Percentiles rank a stretch among this genome's conserved stretches.
Conservation (phyloP, 805 yeast genomes). For the Candida anglica region DNA sequence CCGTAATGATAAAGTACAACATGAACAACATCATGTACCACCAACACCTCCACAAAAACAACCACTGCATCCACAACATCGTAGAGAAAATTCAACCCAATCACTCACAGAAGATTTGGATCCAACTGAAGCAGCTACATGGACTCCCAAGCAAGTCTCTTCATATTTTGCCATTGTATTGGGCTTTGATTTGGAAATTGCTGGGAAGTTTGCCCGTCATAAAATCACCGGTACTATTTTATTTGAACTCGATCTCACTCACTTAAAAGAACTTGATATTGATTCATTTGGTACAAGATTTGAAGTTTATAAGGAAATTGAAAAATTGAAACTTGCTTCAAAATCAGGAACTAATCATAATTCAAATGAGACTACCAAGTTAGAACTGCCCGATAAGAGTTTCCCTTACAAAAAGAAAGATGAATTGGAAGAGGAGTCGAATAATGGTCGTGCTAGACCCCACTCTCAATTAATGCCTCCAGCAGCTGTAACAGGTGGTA, state of each 20-base stretch:
- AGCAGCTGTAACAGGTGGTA: slow-evolving; percentile 21
- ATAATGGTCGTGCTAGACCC: slow-evolving; percentile 5
- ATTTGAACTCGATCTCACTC: slow-evolving; percentile 78
- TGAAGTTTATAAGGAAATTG: slow-evolving; percentile 87
- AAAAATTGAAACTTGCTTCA: slow-evolving; percentile 41
- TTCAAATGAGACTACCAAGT: not conserved
- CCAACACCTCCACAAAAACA: not conserved
- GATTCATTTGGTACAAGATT: slow-evolving; percentile 92
- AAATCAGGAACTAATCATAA: not conserved
- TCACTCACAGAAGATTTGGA: slow-evolving; percentile 28
- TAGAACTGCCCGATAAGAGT: not conserved
- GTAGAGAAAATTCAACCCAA: slow-evolving; percentile 1
- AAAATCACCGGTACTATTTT: slow-evolving; percentile 85
- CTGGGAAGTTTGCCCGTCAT: slow-evolving; percentile 79
- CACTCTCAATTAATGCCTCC: slow-evolving; percentile 38
- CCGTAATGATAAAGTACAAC: too few relatives aligned
- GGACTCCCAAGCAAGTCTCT: slow-evolving; percentile 88
- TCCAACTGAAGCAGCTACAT: slow-evolving; percentile 48
- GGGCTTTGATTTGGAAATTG: slow-evolving; percentile 72
- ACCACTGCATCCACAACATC: not conserved
- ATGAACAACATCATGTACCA: too few relatives aligned
- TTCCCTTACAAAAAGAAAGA: not conserved
- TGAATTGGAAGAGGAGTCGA: slow-evolving; percentile 1
- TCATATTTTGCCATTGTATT: slow-evolving; percentile 62
- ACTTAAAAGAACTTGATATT: slow-evolving; percentile 88